Conservation (phyloP, 2,329 filamentous ascomycete species). For the Alternaria alternata region DNA sequence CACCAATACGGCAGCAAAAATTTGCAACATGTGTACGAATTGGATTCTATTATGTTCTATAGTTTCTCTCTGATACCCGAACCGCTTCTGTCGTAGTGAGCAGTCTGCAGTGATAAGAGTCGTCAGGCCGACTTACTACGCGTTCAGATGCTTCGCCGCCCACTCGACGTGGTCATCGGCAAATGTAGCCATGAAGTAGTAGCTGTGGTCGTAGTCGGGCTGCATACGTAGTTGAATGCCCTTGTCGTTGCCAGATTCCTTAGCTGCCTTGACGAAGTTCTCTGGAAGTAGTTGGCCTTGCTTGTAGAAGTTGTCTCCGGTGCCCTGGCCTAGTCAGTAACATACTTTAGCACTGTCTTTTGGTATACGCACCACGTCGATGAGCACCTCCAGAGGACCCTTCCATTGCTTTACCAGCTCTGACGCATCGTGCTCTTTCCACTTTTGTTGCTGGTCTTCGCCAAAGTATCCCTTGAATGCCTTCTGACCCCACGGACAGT, state of each 20-base stretch:
- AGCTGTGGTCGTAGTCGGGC: conserved; percentile 93
- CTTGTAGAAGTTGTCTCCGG: conserved; percentile 96
- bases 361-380: conserved; percentile 76
- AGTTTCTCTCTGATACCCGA: conserved; percentile 36
- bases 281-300: conserved; percentile 91
- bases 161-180: conserved; percentile 89
- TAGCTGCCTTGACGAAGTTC: conserved; percentile 83
- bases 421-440: conserved; percentile 91
- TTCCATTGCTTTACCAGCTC: conserved; percentile 84
- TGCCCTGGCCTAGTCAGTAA: conserved; percentile 66
- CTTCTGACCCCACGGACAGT: conserved; percentile 94
- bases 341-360: background rate
- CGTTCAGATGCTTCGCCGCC: conserved; percentile 82
- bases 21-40: background rate
- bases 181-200: conserved; percentile 95
- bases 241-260: conserved; percentile 73
- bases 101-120: conserved; percentile 5
- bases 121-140: conserved; percentile 54
- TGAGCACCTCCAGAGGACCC: conserved; percentile 75
- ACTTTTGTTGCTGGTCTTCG: conserved; percentile 72
- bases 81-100: conserved; percentile 48
- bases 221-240: conserved; percentile 85
- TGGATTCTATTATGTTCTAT: conserved; percentile 18
- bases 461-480: conserved; percentile 93
- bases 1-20: background rate